Conservation (phyloP, 192 early-diverging fungal species). For the Phlyctochytrium planicorne region DNA sequence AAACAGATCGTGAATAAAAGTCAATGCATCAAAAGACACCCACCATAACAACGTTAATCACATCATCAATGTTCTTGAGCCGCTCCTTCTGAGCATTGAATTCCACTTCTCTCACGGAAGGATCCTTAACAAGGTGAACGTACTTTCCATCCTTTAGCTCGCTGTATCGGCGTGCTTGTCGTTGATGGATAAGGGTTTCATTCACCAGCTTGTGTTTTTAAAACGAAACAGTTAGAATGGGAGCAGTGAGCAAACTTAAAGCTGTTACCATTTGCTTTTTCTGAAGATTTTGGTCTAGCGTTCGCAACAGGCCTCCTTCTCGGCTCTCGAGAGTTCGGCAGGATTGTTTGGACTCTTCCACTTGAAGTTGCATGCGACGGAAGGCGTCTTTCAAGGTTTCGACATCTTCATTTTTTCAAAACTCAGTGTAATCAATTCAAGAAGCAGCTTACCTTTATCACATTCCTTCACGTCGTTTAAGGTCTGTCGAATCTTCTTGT, state of each 20-base stretch:
- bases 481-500: constrained; percentile 46
- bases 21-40: neutral
- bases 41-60: constrained; percentile 38
- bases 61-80: constrained; percentile 36
- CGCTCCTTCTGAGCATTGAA: constrained; percentile 29
- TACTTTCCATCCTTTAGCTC: constrained; percentile 50
- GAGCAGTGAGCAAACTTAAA: constrained; percentile 22
- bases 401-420: constrained; percentile 25
- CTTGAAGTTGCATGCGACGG: constrained; percentile 26
- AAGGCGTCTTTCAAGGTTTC: constrained; percentile 36
- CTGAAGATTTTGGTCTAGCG: constrained; percentile 19
- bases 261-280: constrained; percentile 23
- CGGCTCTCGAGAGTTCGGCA: constrained; percentile 24
- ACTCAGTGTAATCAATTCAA: neutral
- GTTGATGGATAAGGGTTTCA: constrained; percentile 45
- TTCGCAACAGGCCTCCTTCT: constrained; percentile 21
- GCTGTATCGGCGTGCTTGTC: constrained; percentile 45
- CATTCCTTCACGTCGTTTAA: constrained; percentile 51
- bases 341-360: constrained; percentile 32
- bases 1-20: neutral
- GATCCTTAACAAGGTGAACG: constrained; percentile 35
- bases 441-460: constrained; percentile 33
- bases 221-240: too few relatives aligned
- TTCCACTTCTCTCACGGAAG: constrained; percentile 33
- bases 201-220: constrained; percentile 29